Percentiles rank a stretch among this genome's conserved stretches.
Conservation (phyloP, 2,329 filamentous ascomycete species). For the Didymellaceae sp. region DNA sequence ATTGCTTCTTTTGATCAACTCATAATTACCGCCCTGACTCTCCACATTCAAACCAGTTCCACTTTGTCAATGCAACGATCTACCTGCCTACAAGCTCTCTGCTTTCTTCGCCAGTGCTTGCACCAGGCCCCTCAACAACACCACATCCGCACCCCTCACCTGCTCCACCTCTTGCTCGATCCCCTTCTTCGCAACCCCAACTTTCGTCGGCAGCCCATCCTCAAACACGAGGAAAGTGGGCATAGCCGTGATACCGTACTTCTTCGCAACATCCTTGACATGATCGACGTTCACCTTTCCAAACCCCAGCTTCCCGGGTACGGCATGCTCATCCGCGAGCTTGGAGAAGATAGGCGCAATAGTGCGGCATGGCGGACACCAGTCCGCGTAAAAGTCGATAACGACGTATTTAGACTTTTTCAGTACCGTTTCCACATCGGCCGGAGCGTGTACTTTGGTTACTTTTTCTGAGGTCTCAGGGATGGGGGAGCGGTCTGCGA, state of each 20-base stretch:
- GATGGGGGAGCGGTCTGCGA: slow-evolving; percentile 14
- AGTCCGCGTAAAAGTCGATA: slow-evolving; percentile 39
- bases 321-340: slow-evolving; percentile 55
- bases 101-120: slow-evolving; percentile 11
- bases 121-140: slow-evolving; percentile 20
- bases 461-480: slow-evolving; percentile 12
- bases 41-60: no score
- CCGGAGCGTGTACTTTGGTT: background rate
- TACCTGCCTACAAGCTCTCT: background rate
- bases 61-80: no score
- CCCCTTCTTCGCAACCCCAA: slow-evolving; percentile 21
- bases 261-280: slow-evolving; percentile 53
- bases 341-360: slow-evolving; percentile 59
- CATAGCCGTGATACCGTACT: slow-evolving; percentile 55
- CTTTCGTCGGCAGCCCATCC: slow-evolving; percentile 18
- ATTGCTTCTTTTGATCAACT: no score
- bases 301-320: slow-evolving; percentile 55
- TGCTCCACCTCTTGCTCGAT: background rate
- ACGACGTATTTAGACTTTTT: slow-evolving; percentile 6
- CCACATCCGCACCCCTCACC: slow-evolving; percentile 12
- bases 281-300: slow-evolving; percentile 62
- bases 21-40: no score
- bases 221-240: slow-evolving; percentile 33
- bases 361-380: slow-evolving; percentile 62
- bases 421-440: background rate